phyloP scores from a whole-genome alignment of 2,329 filamentous ascomycete genomes.

The Pseudovirgaria hyperparasitica region DNA sequence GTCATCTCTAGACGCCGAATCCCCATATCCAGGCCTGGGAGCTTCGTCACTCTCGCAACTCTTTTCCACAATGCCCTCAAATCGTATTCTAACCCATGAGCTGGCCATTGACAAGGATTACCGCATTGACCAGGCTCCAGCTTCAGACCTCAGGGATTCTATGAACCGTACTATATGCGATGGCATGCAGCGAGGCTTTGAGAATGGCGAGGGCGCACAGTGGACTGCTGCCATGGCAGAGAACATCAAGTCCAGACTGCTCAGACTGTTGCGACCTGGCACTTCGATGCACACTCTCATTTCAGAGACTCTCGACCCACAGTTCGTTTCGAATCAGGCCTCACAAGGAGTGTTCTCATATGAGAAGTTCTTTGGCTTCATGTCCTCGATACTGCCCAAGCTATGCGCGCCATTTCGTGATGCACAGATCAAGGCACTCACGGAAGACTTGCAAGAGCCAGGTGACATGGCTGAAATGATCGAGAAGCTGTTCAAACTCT shows the following conservation, averaged over 20 bases:
- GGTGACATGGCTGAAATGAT: slow-evolving; percentile 50
- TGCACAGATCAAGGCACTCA: slow-evolving; percentile 55
- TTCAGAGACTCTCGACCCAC: slow-evolving; percentile 60
- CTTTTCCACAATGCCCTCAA: slow-evolving; percentile 55
- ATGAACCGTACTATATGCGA: slow-evolving; percentile 46
- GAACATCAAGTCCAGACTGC: slow-evolving; percentile 58
- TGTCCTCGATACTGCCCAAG: slow-evolving; percentile 62
- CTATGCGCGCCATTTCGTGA: slow-evolving; percentile 74
- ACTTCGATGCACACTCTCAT: slow-evolving; percentile 66
- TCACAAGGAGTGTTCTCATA: slow-evolving; percentile 64
- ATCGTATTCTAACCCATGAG: slow-evolving; percentile 65
- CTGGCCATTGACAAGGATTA: slow-evolving; percentile 69
- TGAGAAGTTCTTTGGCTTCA: slow-evolving; percentile 65
- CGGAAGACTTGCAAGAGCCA: slow-evolving; percentile 42
- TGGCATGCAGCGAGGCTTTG: slow-evolving; percentile 49
- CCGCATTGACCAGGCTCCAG: slow-evolving; percentile 47
- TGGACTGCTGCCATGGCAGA: slow-evolving; percentile 61
- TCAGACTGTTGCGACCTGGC: slow-evolving; percentile 56
- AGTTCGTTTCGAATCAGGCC: slow-evolving; percentile 58
- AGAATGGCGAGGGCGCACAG: slow-evolving; percentile 49
- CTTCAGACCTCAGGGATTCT: slow-evolving; percentile 46
- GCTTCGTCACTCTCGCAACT: slow-evolving; percentile 36
- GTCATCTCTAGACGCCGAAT: slow-evolving; percentile 16
- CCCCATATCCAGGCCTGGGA: slow-evolving; percentile 15
- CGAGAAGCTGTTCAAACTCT: slow-evolving; percentile 61